Evolutionary conservation across 2,329 filamentous ascomycete species (phyloP), one percentile per base, ranked within the genome.

Genomic region (Byssothecium circinans): DNA sequence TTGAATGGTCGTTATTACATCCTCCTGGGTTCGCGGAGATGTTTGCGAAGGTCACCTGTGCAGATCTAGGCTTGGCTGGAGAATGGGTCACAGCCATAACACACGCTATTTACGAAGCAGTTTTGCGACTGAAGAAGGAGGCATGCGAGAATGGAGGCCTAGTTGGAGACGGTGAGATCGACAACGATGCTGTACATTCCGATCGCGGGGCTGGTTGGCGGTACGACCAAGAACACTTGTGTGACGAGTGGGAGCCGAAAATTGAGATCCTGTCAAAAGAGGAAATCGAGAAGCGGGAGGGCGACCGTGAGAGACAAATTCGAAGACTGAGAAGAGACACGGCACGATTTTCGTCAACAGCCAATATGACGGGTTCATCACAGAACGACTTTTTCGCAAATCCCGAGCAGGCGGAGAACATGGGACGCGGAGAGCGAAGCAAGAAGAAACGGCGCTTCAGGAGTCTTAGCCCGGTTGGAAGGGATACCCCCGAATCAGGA

Each of bases 61-160:
- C 90, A 22, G 94, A 99, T 67, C 78, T 99, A 8, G 92, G 92
- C 6, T 77, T 99, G 43, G 81, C 86, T 6, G 90, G 91, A 37
- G 94, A 99, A 74, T 99, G 94, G 91, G 84, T 96, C 4, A 88
- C 91, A 2, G 89, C 90, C 23, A 89, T 99, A 76, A 89, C 94
- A 12, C 92, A 96, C 66, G 94, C 91, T 27, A 97, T 99, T 59
- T 97, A 97, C 71, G 94, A 99, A 72, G 89, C 94, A 8, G 91
- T 95, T 0, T 72, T 97, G 53, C 87, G 89, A 38, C 76, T 96
- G 25, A 97, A 97, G 75, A 99, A 99, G 72, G 94, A 97, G 66
- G 90, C 91, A 1, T 95, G 91, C 64, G 94, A 97, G 69, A 90
- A 90, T 32, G 91, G 90, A 30, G 91, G 91, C 1, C 75, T 96